Conservation (phyloP, 1,284 basidiomycete genomes). For the Malassezia caprae region DNA sequence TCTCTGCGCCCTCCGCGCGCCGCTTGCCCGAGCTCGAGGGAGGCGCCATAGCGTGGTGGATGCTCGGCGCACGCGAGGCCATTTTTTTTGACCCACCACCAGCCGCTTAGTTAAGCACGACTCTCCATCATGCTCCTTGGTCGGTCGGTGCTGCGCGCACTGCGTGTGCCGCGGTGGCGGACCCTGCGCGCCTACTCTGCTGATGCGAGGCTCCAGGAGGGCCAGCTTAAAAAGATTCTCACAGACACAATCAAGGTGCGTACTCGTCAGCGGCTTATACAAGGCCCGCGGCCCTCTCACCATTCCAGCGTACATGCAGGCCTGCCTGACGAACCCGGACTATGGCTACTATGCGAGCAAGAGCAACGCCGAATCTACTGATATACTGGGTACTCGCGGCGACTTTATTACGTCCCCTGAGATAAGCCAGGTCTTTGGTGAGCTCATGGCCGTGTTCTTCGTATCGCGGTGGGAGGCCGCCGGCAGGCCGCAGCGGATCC, state of each 20-base stretch:
- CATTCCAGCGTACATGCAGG: slow-evolving; percentile 45
- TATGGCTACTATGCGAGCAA: slow-evolving; percentile 39
- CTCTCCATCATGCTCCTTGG: background rate
- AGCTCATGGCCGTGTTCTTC: slow-evolving; percentile 60
- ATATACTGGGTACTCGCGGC: slow-evolving; percentile 73
- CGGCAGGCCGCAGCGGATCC: slow-evolving; percentile 55
- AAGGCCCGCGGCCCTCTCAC: slow-evolving; percentile 37
- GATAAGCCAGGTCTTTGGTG: slow-evolving; percentile 91
- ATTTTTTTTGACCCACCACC: background rate
- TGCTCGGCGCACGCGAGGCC: background rate
- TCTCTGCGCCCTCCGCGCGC: slow-evolving; percentile 1
- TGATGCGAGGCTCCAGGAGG: background rate
- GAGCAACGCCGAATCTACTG: slow-evolving; percentile 24
- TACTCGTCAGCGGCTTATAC: background rate
- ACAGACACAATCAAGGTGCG: slow-evolving; percentile 6
- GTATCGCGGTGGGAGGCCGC: slow-evolving; percentile 65
- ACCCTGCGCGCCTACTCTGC: background rate
- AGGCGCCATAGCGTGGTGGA: background rate
- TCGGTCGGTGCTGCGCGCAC: background rate
- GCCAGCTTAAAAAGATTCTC: slow-evolving; percentile 6
- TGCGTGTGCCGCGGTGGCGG: background rate
- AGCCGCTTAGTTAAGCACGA: background rate
- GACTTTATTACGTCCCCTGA: slow-evolving; percentile 97
- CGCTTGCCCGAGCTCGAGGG: slow-evolving; percentile 6
- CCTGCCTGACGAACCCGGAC: slow-evolving; percentile 40